Evolutionary conservation across 208 protist species (phyloP).

Genomic region (Acanthamoeba castellanii): DNA sequence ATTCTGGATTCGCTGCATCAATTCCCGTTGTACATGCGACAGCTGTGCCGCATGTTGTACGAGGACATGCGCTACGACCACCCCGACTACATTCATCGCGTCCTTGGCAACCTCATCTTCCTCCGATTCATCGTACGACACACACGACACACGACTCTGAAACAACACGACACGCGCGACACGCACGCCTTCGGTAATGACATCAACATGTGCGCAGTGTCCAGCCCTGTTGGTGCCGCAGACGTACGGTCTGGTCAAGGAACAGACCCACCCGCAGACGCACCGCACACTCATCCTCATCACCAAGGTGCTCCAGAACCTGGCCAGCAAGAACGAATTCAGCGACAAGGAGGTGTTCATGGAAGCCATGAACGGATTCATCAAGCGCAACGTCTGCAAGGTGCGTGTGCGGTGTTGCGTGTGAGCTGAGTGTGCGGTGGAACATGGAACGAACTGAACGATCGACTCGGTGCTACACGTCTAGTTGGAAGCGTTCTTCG

Average conservation of each 20-base stretch:
- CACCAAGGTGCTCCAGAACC: conserved; percentile 85
- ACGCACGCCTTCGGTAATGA: not conserved
- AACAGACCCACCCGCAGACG: not conserved
- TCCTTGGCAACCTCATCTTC: conserved; percentile 69
- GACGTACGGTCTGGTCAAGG: not conserved
- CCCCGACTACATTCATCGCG: conserved; percentile 37
- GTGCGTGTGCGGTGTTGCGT: not conserved
- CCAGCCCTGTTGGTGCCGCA: not conserved
- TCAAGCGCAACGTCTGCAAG: conserved; percentile 70
- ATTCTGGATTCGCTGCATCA: not conserved
- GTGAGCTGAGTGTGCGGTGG: too few relatives aligned
- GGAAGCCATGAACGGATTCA: conserved; percentile 82
- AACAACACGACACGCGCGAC: too few relatives aligned
- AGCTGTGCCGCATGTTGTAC: conserved; percentile 37
- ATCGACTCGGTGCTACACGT: not conserved
- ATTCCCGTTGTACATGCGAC: conserved; percentile 32
- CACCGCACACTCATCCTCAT: conserved; percentile 79
- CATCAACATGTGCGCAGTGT: not conserved
- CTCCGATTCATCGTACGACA: conserved; percentile 48
- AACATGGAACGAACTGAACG: not conserved
- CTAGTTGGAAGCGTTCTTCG: conserved; percentile 1
- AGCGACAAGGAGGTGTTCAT: conserved; percentile 83
- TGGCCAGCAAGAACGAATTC: conserved; percentile 83
- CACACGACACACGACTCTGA: too few relatives aligned
- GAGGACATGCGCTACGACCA: conserved; percentile 56